These are phyloP conservation scores for Phytophthora gonapodyides DNA, from an alignment of 352 stramenopile species.

Conservation along the genomic window DNA sequence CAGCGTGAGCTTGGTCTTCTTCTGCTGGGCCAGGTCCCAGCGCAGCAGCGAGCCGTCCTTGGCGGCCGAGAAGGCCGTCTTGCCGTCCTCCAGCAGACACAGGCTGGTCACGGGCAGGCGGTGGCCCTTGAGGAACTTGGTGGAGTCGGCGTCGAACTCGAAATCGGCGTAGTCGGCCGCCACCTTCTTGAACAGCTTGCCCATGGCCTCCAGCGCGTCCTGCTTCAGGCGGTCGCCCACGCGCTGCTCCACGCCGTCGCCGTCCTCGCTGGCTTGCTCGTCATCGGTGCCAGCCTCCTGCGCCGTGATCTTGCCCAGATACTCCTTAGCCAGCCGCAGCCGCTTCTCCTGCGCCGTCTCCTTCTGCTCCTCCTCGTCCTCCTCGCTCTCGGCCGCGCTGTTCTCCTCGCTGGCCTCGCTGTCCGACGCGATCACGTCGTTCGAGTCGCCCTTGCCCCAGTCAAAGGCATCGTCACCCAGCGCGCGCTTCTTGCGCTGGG, in stretches of 20 bases:
- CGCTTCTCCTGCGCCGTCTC: conserved; percentile 91
- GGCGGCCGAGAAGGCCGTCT: conserved; percentile 88
- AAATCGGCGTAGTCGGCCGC: conserved; percentile 76
- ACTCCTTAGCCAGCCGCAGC: conserved; percentile 88
- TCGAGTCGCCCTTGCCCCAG: conserved; percentile 53
- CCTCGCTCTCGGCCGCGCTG: conserved; percentile 42
- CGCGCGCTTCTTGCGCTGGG: conserved; percentile 65
- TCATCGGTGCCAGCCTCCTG: conserved; percentile 57
- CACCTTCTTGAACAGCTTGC: conserved; percentile 90
- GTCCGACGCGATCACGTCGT: conserved; percentile 76
- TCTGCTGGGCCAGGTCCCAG: conserved; percentile 87
- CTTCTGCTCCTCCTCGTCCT: conserved; percentile 63
- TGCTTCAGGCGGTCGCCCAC: conserved; percentile 82
- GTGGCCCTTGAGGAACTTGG: conserved; percentile 76
- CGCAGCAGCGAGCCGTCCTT: conserved; percentile 94
- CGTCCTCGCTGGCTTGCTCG: conserved; percentile 40
- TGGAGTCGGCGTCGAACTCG: conserved; percentile 83
- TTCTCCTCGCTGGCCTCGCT: conserved; percentile 58
- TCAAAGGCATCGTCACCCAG: conserved; percentile 83
- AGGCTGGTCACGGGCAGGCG: conserved; percentile 88
- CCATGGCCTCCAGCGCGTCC: conserved; percentile 84
- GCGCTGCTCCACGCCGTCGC: conserved; percentile 69
- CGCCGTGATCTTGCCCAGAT: conserved; percentile 82
- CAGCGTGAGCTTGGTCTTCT: conserved; percentile 69
- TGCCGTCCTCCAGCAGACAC: conserved; percentile 88